Conservation (phyloP, 352 stramenopile species). For the Phytophthora quininea region DNA sequence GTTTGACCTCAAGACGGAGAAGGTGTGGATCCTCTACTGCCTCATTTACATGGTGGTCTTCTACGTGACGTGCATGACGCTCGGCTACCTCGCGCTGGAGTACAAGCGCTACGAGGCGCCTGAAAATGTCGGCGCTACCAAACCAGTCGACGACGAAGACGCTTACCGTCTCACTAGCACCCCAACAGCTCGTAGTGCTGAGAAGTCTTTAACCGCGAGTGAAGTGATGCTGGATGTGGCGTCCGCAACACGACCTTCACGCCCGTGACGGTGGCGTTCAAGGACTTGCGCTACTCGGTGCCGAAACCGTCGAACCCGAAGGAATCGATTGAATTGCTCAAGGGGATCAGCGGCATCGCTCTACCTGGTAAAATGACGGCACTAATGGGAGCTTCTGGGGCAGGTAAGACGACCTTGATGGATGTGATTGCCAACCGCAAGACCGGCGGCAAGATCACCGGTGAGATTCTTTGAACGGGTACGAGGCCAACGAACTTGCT, state of each 20-base stretch:
- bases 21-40: slow-evolving; percentile 20
- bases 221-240: not conserved
- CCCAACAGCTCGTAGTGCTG: not conserved
- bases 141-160: not conserved
- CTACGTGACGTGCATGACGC: slow-evolving; percentile 26
- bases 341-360: not conserved
- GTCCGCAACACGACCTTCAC: not conserved
- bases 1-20: slow-evolving; percentile 20
- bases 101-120: slow-evolving; percentile 31
- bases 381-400: not conserved
- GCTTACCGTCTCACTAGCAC: not conserved
- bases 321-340: not conserved
- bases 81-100: slow-evolving; percentile 26
- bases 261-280: slow-evolving; percentile 5
- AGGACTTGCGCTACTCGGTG: slow-evolving; percentile 17
- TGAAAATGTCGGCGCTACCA: not conserved
- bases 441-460: not conserved
- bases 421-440: slow-evolving; percentile 2
- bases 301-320: not conserved
- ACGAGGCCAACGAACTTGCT: slow-evolving; percentile 35
- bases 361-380: not conserved
- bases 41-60: slow-evolving; percentile 15
- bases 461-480: slow-evolving; percentile 55
- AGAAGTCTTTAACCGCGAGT: no score
- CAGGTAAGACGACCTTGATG: slow-evolving; percentile 2